Evolutionary conservation across 1,284 basidiomycete species (phyloP).

Genomic region (Ceratobasidium sp.): DNA sequence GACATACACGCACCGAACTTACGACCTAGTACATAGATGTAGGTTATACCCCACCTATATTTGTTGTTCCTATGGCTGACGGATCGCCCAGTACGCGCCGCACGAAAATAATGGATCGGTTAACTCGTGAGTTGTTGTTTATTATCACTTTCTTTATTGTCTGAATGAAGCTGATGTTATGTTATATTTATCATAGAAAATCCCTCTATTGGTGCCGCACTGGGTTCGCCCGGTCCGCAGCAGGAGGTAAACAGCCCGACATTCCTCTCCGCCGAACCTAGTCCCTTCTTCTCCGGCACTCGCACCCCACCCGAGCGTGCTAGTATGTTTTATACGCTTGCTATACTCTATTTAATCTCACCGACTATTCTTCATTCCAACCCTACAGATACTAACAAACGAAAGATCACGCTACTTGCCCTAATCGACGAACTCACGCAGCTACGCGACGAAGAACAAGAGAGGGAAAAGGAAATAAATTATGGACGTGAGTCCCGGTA

Average conservation of each 20-base stretch:
- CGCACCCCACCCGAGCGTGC: constrained; percentile 22
- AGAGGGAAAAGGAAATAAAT: constrained; percentile 54
- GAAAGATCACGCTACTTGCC: constrained; percentile 74
- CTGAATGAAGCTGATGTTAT: neutral
- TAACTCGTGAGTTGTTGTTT: constrained; percentile 1
- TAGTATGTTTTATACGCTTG: constrained; percentile 2
- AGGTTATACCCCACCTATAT: neutral
- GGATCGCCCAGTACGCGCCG: neutral
- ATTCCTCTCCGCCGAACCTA: constrained; percentile 23
- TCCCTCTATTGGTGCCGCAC: constrained; percentile 26
- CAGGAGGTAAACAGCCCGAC: neutral
- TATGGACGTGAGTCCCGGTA: constrained; percentile 16
- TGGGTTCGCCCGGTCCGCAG: neutral
- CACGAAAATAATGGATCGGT: constrained; percentile 24
- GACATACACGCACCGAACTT: neutral
- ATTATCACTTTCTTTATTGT: neutral
- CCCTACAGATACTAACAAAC: constrained; percentile 52
- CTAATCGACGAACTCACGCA: constrained; percentile 69
- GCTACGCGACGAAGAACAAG: constrained; percentile 59
- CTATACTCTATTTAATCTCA: neutral
- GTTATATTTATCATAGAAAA: neutral
- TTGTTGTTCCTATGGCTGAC: neutral
- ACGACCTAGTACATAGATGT: constrained; percentile 13
- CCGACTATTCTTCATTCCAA: neutral
- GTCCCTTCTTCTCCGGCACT: constrained; percentile 26